These are phyloP conservation scores for Musa balbisiana DNA, from an alignment of 202 grass and related monocot genomes.

Conservation along the genomic window DNA sequence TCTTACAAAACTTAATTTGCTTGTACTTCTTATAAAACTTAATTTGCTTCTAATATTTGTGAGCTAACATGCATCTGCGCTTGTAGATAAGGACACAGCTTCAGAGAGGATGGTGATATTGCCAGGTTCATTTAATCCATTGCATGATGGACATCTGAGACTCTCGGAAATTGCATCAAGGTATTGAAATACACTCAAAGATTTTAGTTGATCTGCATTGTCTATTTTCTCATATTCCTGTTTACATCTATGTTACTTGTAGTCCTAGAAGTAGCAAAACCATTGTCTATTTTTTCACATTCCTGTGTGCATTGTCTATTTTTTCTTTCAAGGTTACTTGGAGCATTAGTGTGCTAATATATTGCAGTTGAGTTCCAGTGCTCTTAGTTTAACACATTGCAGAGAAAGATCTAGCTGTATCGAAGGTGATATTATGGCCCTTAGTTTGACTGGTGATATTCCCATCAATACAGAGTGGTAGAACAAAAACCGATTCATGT, in stretches of 20 bases:
- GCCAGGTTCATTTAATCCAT: constrained; percentile 96
- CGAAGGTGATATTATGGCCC: too few relatives aligned
- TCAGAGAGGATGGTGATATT: constrained; percentile 66
- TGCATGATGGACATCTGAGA: constrained; percentile 91
- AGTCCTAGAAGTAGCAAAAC: not conserved
- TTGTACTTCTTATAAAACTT: not conserved
- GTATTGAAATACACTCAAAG: constrained; percentile 23
- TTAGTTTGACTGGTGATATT: too few relatives aligned
- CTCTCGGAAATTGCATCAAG: constrained; percentile 70
- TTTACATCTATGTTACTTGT: not conserved
- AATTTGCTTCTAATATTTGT: constrained; percentile 8
- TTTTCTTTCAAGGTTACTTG: too few relatives aligned
- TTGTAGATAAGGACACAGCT: constrained; percentile 39
- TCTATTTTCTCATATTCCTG: not conserved
- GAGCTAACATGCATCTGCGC: not conserved
- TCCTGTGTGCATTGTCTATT: not conserved
- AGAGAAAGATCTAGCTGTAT: too few relatives aligned
- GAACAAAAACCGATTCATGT: too few relatives aligned
- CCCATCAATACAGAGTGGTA: too few relatives aligned
- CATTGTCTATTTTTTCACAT: not conserved
- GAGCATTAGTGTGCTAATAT: too few relatives aligned
- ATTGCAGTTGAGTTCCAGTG: too few relatives aligned
- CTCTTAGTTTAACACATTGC: too few relatives aligned
- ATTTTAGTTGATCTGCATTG: not conserved
- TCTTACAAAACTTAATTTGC: not conserved